Conservation (phyloP, 495 filamentous ascomycete species). For the Penicillium steckii region DNA sequence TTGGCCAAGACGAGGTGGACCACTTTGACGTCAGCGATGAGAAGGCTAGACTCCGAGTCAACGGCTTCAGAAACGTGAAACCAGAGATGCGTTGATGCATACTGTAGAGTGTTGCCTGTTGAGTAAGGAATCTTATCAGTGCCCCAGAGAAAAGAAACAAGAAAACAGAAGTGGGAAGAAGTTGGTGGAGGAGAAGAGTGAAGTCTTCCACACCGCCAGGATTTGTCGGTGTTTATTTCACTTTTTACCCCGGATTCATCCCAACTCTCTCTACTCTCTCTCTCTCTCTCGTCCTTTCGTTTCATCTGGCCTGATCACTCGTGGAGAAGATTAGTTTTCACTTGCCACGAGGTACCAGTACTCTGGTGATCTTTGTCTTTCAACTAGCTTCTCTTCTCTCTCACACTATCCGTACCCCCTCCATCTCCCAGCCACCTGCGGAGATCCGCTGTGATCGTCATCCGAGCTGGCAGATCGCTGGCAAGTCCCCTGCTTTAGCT, state of each 20-base stretch:
- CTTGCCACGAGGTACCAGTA: no score
- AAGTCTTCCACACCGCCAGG: background rate
- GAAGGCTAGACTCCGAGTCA: background rate
- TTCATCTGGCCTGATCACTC: background rate
- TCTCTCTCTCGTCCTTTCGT: background rate
- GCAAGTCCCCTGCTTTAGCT: conserved; percentile 13
- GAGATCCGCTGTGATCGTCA: conserved; percentile 22
- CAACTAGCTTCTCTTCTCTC: background rate
- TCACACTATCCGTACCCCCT: conserved; percentile 3
- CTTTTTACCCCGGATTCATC: no score
- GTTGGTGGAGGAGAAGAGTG: background rate
- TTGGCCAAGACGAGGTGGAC: background rate
- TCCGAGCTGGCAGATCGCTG: conserved; percentile 18
- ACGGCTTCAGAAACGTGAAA: background rate
- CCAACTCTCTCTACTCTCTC: no score
- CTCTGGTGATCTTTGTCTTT: no score
- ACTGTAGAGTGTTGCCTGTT: no score
- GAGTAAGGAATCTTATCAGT: no score
- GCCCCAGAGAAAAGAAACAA: background rate
- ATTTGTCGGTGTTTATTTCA: no score
- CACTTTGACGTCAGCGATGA: background rate
- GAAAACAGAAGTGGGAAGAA: background rate
- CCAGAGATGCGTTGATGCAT: background rate
- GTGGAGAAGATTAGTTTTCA: background rate
- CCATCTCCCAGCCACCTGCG: conserved; percentile 16